Evolutionary conservation across 2,329 filamentous ascomycete genomes (phyloP).

Genomic region (Diaporthe velutina): DNA sequence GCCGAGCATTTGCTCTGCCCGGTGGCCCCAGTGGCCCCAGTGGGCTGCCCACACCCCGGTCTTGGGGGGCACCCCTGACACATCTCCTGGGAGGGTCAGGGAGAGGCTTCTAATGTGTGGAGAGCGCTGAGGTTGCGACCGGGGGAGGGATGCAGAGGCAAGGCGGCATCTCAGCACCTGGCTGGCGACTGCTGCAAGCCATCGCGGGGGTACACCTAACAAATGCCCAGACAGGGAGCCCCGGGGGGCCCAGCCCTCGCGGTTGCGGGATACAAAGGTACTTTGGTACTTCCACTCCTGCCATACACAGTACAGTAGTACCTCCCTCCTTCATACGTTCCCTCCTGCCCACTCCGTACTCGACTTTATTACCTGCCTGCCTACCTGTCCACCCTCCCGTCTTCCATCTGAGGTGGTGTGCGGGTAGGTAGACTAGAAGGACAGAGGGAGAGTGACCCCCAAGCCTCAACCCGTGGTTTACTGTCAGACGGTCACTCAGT

Average conservation of each 20-base stretch:
- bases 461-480: neutral
- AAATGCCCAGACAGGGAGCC: conserved; percentile 20
- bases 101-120: conserved; percentile 33
- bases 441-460: neutral
- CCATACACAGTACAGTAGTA: neutral
- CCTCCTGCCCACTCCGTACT: neutral
- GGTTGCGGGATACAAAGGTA: neutral
- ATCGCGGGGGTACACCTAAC: conserved; percentile 32
- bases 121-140: conserved; percentile 34
- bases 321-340: neutral
- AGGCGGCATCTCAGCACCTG: conserved; percentile 3
- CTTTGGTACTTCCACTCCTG: neutral
- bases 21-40: conserved; percentile 27
- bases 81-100: conserved; percentile 37
- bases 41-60: conserved; percentile 23
- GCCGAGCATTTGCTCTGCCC: conserved; percentile 21
- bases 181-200: conserved; percentile 21
- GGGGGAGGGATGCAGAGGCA: conserved; percentile 28
- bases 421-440: neutral
- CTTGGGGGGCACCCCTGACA: conserved; percentile 38
- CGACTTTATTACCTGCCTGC: neutral
- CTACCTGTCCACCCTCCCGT: neutral
- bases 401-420: neutral
- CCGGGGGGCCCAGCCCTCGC: conserved; percentile 3
- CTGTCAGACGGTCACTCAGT: conserved; percentile 14